Conservation (phyloP, 2,329 filamentous ascomycete genomes). For the Scytalidium sp. region DNA sequence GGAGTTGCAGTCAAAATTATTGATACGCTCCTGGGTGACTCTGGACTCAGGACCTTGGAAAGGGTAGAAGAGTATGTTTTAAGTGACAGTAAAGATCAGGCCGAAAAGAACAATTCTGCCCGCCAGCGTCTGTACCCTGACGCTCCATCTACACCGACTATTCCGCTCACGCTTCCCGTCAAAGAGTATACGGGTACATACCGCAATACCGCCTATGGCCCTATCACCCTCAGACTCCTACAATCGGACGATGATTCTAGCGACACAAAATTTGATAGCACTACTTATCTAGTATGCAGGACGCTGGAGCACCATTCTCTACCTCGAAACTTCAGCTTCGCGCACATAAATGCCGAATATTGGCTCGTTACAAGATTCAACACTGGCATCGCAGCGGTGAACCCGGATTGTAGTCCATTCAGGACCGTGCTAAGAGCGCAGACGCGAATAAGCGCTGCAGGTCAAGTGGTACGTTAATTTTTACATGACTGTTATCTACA, state of each 20-base stretch:
- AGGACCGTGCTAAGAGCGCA: neutral
- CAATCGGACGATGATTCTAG: neutral
- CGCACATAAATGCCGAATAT: neutral
- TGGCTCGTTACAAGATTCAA: neutral
- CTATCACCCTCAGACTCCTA: neutral
- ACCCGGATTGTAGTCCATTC: neutral
- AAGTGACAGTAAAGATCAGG: slow-evolving; percentile 3
- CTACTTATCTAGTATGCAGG: neutral
- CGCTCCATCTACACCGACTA: slow-evolving; percentile 3
- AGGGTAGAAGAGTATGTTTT: neutral
- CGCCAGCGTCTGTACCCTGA: slow-evolving; percentile 12
- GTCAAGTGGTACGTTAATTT: neutral
- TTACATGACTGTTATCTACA: neutral
- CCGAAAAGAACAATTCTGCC: slow-evolving; percentile 2
- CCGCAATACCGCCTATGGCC: slow-evolving; percentile 10
- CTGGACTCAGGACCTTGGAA: neutral
- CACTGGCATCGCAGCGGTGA: neutral
- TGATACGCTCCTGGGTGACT: slow-evolving; percentile 10
- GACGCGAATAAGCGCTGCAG: neutral
- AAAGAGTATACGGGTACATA: slow-evolving; percentile 9
- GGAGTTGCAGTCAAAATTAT: slow-evolving; percentile 13
- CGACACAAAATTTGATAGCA: neutral
- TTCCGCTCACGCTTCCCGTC: slow-evolving; percentile 5
- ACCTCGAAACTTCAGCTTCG: neutral
- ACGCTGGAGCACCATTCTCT: neutral